Conservation (phyloP, 108 stramenopile genomes). For the Asterionellopsis glacialis region DNA sequence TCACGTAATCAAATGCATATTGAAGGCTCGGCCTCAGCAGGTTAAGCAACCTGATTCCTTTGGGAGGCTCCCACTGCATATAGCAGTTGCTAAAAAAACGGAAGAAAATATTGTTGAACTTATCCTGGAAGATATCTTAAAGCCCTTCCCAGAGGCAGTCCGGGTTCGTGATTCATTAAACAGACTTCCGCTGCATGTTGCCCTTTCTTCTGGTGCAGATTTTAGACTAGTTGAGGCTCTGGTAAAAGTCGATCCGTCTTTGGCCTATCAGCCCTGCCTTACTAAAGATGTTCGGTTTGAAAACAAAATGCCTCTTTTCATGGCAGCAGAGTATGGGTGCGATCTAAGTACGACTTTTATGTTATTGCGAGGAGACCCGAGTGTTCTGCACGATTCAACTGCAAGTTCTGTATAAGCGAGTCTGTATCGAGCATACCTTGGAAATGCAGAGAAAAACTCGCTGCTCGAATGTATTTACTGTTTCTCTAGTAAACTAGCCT, state of each 20-base stretch:
- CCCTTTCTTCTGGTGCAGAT: conserved; percentile 22
- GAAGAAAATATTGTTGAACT: conserved; percentile 1
- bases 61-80: conserved; percentile 29
- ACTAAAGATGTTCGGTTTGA: conserved; percentile 7
- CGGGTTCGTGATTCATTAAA: conserved; percentile 21
- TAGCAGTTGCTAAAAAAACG: conserved; percentile 13
- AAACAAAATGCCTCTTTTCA: conserved; percentile 22
- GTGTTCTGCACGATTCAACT: conserved; percentile 3
- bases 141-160: conserved; percentile 19
- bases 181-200: conserved; percentile 35
- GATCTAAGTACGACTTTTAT: conserved; percentile 41
- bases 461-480: no score
- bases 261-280: conserved; percentile 19
- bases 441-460: no score
- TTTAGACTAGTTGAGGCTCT: conserved; percentile 19
- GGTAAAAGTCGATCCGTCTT: conserved; percentile 24
- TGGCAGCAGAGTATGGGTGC: conserved; percentile 34
- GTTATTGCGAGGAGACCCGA: conserved; percentile 44
- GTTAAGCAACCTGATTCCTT: conserved; percentile 14
- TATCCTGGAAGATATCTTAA: conserved; percentile 24
- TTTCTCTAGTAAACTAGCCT: no score
- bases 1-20: conserved; percentile 21
- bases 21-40: conserved; percentile 21
- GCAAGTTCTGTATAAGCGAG: no score
- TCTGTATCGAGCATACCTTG: no score